A percentile compares a stretch with the other conserved stretches of the same genome.
phyloP scores from a whole-genome alignment of 345 rosid genomes.

The Gossypium mustelinum region DNA sequence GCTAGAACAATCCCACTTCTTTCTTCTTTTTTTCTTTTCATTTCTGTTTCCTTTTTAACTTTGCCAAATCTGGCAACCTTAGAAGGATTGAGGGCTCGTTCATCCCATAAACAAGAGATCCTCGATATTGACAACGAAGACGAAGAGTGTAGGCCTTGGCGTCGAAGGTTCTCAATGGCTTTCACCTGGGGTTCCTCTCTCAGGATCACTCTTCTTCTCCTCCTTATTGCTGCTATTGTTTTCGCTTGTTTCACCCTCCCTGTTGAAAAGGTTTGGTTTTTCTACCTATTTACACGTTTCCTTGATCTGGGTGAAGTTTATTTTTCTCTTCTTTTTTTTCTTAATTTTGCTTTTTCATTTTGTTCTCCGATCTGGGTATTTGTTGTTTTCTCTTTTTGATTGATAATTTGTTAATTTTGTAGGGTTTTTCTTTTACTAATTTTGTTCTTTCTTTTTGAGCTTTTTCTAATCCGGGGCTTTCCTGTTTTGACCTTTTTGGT shows the following conservation, averaged over 20 bases:
- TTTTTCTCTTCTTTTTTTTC: background rate
- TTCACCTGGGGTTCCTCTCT: slow-evolving; percentile 73
- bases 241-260: slow-evolving; percentile 89
- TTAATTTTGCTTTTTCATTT: background rate
- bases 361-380: background rate
- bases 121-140: slow-evolving; percentile 35
- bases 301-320: background rate
- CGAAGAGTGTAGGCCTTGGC: slow-evolving; percentile 55
- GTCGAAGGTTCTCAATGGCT: slow-evolving; percentile 65
- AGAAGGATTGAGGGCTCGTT: slow-evolving; percentile 47
- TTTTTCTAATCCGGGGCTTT: background rate
- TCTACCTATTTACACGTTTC: background rate
- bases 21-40: background rate
- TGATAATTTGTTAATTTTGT: background rate
- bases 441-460: background rate
- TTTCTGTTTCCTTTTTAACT: background rate
- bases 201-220: slow-evolving; percentile 58
- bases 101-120: slow-evolving; percentile 44
- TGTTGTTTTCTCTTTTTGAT: background rate
- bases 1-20: background rate
- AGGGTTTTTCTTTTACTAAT: background rate
- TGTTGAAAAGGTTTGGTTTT: slow-evolving; percentile 58
- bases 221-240: slow-evolving; percentile 64
- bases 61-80: slow-evolving; percentile 51
- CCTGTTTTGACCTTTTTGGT: slow-evolving; percentile 3